Percentiles rank a stretch among this genome's conserved stretches.
These are phyloP conservation scores for Aphanomyces astaci DNA, from an alignment of 352 stramenopile species.

Conservation along the genomic window DNA sequence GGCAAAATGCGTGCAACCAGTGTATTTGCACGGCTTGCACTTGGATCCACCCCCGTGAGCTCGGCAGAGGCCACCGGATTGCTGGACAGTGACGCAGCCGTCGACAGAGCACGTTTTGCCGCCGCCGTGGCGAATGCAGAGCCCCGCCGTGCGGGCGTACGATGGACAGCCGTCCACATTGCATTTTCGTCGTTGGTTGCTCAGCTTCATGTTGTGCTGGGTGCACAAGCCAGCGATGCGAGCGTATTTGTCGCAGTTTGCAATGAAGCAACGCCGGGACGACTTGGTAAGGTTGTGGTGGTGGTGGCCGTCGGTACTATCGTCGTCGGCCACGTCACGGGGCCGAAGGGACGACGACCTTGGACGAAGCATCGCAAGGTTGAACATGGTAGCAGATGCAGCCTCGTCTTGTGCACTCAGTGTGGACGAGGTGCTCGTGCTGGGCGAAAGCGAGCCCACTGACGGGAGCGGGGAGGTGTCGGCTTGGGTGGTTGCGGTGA, in stretches of 20 bases:
- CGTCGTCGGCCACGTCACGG: too few species aligned
- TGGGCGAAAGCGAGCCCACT: neutral
- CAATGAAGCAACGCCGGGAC: slow-evolving; percentile 6
- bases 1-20: slow-evolving; percentile 26
- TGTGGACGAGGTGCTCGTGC: neutral
- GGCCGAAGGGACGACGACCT: too few species aligned
- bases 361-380: too few species aligned
- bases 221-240: slow-evolving; percentile 16
- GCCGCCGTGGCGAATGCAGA: slow-evolving; percentile 22
- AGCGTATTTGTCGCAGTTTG: slow-evolving; percentile 1
- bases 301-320: too few species aligned
- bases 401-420: neutral
- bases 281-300: neutral
- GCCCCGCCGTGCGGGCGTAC: slow-evolving; percentile 5
- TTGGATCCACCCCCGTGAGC: slow-evolving; percentile 28
- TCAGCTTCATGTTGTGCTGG: slow-evolving; percentile 18
- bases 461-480: neutral
- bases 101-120: slow-evolving; percentile 26
- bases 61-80: slow-evolving; percentile 27
- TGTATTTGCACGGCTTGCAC: slow-evolving; percentile 20
- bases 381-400: neutral
- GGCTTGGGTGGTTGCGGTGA: neutral
- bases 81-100: slow-evolving; percentile 25
- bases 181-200: slow-evolving; percentile 17
- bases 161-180: slow-evolving; percentile 4